Conservation (phyloP, 2,329 filamentous ascomycete species). For the Cordyceps tenuipes region DNA sequence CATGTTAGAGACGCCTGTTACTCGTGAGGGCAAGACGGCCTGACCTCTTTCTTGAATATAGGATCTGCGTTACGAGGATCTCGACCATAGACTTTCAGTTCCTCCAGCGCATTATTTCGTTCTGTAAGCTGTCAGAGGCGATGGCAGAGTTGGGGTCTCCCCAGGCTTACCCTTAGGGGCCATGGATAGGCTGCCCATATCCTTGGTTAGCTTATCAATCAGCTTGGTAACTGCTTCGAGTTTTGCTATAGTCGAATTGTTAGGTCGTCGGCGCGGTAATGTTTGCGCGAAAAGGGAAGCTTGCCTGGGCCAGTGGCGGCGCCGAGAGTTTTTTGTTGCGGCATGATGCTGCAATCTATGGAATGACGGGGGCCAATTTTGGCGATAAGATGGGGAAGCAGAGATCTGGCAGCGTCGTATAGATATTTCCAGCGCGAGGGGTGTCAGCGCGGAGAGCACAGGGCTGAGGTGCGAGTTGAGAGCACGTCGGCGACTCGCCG, state of each 20-base stretch:
- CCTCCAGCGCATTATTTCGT: slow-evolving; percentile 50
- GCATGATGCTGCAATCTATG: slow-evolving; percentile 13
- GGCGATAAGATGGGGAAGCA: background rate
- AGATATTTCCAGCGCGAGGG: background rate
- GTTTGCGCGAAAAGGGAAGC: slow-evolving; percentile 15
- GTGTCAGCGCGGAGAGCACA: background rate
- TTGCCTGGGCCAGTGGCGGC: slow-evolving; percentile 35
- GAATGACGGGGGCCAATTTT: background rate
- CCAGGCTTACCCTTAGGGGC: slow-evolving; percentile 47
- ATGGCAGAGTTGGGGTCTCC: background rate
- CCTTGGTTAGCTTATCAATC: slow-evolving; percentile 51
- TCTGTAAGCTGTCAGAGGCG: slow-evolving; percentile 37
- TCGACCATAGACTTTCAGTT: slow-evolving; percentile 62
- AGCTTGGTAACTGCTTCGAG: slow-evolving; percentile 58
- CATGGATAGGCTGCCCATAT: slow-evolving; percentile 53
- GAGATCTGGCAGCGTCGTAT: background rate
- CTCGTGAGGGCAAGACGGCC: slow-evolving; percentile 15
- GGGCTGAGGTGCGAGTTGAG: background rate
- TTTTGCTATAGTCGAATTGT: slow-evolving; percentile 43
- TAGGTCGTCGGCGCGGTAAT: background rate
- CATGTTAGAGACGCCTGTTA: background rate
- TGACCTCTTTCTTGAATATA: slow-evolving; percentile 73
- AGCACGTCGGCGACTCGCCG: background rate
- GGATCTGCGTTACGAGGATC: slow-evolving; percentile 64
- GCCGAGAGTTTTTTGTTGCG: slow-evolving; percentile 18